phyloP scores from a whole-genome alignment of 2,329 filamentous ascomycete species.

The Xylariaceae sp. region DNA sequence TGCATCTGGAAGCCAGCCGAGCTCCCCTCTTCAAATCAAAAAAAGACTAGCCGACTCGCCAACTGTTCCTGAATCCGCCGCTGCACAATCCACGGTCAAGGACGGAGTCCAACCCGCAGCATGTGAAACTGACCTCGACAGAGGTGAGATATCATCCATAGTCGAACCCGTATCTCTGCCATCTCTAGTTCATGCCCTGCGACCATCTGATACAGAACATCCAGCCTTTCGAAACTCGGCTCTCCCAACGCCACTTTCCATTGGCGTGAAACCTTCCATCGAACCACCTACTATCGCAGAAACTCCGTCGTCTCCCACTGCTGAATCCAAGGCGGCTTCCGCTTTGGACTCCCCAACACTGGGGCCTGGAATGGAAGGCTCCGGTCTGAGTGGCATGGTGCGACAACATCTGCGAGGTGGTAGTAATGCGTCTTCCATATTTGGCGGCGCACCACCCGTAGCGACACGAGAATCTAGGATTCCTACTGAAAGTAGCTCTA shows the following conservation, averaged over 20 bases:
- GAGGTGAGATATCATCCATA: constrained; percentile 32
- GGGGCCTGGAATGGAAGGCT: constrained; percentile 46
- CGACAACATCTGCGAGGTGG: constrained; percentile 76
- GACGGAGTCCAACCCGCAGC: constrained; percentile 35
- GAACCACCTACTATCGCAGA: constrained; percentile 30
- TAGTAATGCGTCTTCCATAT: constrained; percentile 77
- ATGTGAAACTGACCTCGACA: constrained; percentile 42
- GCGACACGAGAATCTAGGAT: constrained; percentile 37
- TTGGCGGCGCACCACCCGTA: constrained; percentile 45
- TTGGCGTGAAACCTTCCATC: constrained; percentile 29
- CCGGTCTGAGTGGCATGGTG: constrained; percentile 73
- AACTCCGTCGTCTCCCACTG: constrained; percentile 16
- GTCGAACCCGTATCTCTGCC: constrained; percentile 20
- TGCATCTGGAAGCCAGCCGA: constrained; percentile 37
- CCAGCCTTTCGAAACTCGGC: constrained; percentile 47
- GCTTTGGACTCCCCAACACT: constrained; percentile 72
- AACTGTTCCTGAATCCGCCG: constrained; percentile 25
- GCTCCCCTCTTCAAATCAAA: constrained; percentile 43
- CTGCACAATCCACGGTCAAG: constrained; percentile 29
- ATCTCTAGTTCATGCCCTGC: constrained; percentile 37
- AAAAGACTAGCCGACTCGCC: constrained; percentile 31
- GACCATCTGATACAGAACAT: constrained; percentile 49
- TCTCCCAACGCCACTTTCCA: constrained; percentile 39
- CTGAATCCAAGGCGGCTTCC: constrained; percentile 24
- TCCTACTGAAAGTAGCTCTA: constrained; percentile 31